phyloP scores from a whole-genome alignment of 2,329 filamentous ascomycete genomes.

The Cladosporium sp. region DNA sequence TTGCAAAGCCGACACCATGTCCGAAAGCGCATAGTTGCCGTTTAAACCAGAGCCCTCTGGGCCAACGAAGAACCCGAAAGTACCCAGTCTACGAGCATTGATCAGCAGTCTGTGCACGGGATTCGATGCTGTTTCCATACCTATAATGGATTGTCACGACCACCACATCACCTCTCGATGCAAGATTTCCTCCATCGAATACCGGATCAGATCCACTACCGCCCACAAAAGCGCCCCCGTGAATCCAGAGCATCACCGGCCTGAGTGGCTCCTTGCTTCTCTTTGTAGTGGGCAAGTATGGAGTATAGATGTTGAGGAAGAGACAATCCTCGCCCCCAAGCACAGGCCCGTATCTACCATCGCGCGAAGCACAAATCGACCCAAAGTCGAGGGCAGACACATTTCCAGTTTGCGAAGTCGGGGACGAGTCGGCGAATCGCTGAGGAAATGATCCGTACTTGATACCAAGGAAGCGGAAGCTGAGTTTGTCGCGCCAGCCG shows the following conservation, averaged over 20 bases:
- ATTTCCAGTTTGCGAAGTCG: not conserved
- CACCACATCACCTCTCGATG: slow-evolving; percentile 30
- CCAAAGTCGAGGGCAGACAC: not conserved
- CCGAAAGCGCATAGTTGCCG: slow-evolving; percentile 52
- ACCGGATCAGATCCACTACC: slow-evolving; percentile 47
- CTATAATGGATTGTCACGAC: not conserved
- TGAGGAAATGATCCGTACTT: slow-evolving; percentile 48
- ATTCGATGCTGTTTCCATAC: not conserved
- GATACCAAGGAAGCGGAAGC: slow-evolving; percentile 55
- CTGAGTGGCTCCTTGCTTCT: not conserved
- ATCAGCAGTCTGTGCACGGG: not conserved
- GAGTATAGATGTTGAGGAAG: not conserved
- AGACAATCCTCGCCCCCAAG: not conserved
- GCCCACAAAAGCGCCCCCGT: slow-evolving; percentile 45
- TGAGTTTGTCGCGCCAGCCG: slow-evolving; percentile 47
- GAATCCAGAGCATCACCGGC: slow-evolving; percentile 47
- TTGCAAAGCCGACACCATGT: slow-evolving; percentile 52
- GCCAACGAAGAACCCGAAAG: not conserved
- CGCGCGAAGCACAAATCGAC: not conserved
- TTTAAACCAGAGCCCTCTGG: slow-evolving; percentile 26
- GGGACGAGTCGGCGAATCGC: slow-evolving; percentile 42
- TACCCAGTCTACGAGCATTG: not conserved
- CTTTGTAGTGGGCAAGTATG: not conserved
- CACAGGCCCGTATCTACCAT: not conserved
- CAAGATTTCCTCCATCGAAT: slow-evolving; percentile 49